Evolutionary conservation across 805 yeast genomes (phyloP).

Genomic region (Ogataea trehalophila): DNA sequence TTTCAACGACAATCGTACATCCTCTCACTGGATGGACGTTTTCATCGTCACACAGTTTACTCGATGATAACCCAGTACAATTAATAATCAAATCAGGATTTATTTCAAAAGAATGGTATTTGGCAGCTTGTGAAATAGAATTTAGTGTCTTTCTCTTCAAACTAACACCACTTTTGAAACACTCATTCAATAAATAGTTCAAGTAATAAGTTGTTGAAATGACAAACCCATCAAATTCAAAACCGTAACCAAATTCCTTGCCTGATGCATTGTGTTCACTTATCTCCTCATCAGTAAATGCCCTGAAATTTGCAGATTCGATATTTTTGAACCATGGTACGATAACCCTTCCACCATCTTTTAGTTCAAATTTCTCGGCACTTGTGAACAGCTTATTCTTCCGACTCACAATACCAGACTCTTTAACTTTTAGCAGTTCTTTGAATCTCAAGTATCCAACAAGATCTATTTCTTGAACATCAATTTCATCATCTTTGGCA

Average conservation of each 20-base stretch:
- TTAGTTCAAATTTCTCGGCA: conserved; percentile 9
- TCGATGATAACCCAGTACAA: conserved; percentile 50
- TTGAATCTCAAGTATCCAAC: conserved; percentile 44
- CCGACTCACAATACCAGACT: conserved; percentile 44
- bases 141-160: conserved; percentile 39
- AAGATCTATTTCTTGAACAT: conserved; percentile 37
- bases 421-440: conserved; percentile 41
- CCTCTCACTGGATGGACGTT: conserved; percentile 53
- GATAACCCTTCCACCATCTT: conserved; percentile 11
- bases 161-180: conserved; percentile 35
- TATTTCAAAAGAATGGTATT: conserved; percentile 33
- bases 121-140: conserved; percentile 46
- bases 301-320: too few relatives aligned
- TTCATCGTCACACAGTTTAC: conserved; percentile 38
- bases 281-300: conserved; percentile 36
- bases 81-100: conserved; percentile 51
- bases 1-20: conserved; percentile 49
- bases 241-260: conserved; percentile 35
- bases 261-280: conserved; percentile 30
- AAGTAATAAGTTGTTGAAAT: conserved; percentile 28
- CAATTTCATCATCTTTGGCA: conserved; percentile 39
- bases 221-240: conserved; percentile 35
- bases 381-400: conserved; percentile 16
- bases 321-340: conserved; percentile 46
- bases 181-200: conserved; percentile 33